Evolutionary conservation across 2,329 filamentous ascomycete genomes (phyloP).

Genomic region (Lecanicillium sp.): DNA sequence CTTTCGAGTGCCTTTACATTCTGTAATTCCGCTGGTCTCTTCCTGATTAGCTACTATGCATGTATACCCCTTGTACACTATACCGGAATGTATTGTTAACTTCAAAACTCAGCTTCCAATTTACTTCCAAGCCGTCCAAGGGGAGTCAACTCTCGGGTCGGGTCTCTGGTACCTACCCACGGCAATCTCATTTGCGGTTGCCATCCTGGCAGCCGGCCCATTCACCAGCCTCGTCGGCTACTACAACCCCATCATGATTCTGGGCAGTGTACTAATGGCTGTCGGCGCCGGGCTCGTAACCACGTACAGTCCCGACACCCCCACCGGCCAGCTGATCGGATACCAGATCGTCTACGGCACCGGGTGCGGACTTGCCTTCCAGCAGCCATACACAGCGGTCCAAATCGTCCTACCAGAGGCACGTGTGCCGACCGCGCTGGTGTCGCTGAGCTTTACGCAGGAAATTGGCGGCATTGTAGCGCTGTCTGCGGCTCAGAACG

Average conservation of each 20-base stretch:
- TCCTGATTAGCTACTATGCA: background rate
- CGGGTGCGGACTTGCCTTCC: background rate
- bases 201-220: background rate
- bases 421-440: background rate
- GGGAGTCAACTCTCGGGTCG: background rate
- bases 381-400: background rate
- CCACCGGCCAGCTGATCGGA: background rate
- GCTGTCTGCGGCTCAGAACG: background rate
- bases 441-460: background rate
- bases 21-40: background rate
- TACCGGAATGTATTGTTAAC: background rate
- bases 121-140: background rate
- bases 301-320: background rate
- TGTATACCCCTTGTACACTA: background rate
- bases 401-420: background rate
- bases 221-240: background rate
- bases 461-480: slow-evolving; percentile 1
- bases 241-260: background rate
- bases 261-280: background rate
- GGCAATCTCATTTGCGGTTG: background rate
- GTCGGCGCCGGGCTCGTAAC: background rate
- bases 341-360: background rate
- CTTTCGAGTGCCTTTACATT: background rate
- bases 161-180: background rate
- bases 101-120: background rate